Base-by-base conservation (phyloP, 106 monocot genomes). In the Apostasia shenzhenica region DNA sequence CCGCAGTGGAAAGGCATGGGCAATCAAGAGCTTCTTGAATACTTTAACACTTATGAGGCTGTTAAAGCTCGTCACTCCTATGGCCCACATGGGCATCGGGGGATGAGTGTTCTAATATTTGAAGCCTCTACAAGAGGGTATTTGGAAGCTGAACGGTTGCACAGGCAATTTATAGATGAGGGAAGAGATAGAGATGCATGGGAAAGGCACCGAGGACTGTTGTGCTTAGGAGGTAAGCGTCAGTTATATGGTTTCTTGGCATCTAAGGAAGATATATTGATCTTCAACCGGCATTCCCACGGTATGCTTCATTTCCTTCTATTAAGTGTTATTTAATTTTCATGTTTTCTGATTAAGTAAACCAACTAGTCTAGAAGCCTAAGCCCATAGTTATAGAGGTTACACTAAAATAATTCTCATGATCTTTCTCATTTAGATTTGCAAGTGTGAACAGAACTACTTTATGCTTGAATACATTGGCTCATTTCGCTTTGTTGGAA, bases 21-120 rank as follows among this genome's bases (percentile, higher is more conserved):
- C 13, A 95, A 86, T 65, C 91, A 86, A 78, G 95, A 95, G 63
- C 82, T 95, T 14, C 77, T 95, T 61, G 95, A 95, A 14, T 95
- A 95, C 71, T 95, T 95, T 70, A 73, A 39, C 8, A 1, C 79
- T 3, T 91, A 95, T 79, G 82, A 59, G 46, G 86, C 80, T 45
- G 63, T 72, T 43, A 91, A 73, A 76, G 91, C 91, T 61, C 88
- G 82, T 4, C 95, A 95, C 81, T 88, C 95, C 13, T 95, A 91
- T 86, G 86, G 95, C 55, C 95, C 95, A 52, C 63, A 55, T 59
- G 95, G 95, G 45, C 95, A 95, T 67, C 81, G 91, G 13, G 95
- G 95, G 4, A 88, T 91, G 80, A 95, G 72, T 61, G 50, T 85
- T 13, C 54, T 89, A 57, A 82, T 89, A 58, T 89, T 89, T 59